A percentile compares a stretch with the other conserved stretches of the same genome.
These are phyloP conservation scores for Aspergillus hiratsukae DNA, from an alignment of 2,329 filamentous ascomycete species.

Conservation along the genomic window DNA sequence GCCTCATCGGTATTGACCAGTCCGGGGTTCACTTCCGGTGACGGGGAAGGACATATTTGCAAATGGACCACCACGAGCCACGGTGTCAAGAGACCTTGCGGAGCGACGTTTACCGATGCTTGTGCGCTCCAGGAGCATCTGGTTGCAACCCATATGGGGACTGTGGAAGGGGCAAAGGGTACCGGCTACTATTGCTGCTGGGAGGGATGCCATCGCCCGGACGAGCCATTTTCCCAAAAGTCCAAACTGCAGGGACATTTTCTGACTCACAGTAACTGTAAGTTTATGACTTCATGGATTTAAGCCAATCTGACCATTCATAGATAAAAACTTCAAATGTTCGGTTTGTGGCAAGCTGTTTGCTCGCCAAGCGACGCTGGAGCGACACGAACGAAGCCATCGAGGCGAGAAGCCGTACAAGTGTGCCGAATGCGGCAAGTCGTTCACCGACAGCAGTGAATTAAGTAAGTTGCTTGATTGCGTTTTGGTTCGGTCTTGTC, in stretches of 20 bases:
- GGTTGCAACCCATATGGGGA: conserved; percentile 33
- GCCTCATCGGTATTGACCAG: conserved; percentile 34
- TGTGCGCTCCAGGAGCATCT: conserved; percentile 40
- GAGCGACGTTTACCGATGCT: conserved; percentile 31
- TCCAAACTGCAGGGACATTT: conserved; percentile 44
- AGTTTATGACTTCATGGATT: not conserved
- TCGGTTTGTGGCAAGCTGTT: conserved; percentile 40
- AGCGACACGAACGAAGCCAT: conserved; percentile 42
- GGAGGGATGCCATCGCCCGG: conserved; percentile 39
- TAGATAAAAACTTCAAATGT: conserved; percentile 42
- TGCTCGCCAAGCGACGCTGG: conserved; percentile 40
- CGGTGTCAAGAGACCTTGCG: conserved; percentile 29
- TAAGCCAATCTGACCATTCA: not conserved
- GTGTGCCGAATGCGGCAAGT: conserved; percentile 38
- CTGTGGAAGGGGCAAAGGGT: conserved; percentile 34
- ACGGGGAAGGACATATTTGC: conserved; percentile 35
- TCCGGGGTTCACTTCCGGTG: conserved; percentile 28
- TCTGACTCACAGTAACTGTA: conserved; percentile 43
- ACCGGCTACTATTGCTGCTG: conserved; percentile 43
- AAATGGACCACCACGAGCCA: conserved; percentile 30
- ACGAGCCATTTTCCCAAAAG: conserved; percentile 43
- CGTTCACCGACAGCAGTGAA: conserved; percentile 43
- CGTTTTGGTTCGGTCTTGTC: conserved; percentile 10
- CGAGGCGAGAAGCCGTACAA: conserved; percentile 42
- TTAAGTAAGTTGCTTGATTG: conserved; percentile 29